Evolutionary conservation across 768 basidiomycete genomes (phyloP).

Genomic region (Auricularia sp.): DNA sequence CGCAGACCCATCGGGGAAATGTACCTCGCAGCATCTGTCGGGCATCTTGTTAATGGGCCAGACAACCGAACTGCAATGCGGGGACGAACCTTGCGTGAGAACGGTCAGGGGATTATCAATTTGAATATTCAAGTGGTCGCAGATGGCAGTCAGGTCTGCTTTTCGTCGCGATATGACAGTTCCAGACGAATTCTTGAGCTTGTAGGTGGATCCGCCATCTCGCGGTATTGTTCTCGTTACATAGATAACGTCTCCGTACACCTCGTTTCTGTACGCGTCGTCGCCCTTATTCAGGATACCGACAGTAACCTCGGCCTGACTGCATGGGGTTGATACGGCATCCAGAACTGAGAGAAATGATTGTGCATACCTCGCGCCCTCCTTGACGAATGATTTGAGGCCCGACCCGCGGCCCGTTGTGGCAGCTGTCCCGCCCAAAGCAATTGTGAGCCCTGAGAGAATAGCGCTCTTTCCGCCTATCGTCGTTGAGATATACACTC

Average conservation of each 20-base stretch:
- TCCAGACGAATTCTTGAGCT: slow-evolving; percentile 62
- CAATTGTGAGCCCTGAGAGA: slow-evolving; percentile 84
- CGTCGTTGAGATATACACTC: not conserved
- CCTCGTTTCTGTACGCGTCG: slow-evolving; percentile 74
- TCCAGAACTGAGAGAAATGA: not conserved
- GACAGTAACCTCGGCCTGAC: slow-evolving; percentile 68
- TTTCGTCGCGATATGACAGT: slow-evolving; percentile 63
- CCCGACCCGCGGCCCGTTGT: slow-evolving; percentile 83
- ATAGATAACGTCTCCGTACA: slow-evolving; percentile 79
- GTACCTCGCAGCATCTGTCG: not conserved
- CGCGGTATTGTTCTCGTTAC: slow-evolving; percentile 74
- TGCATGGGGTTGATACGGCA: slow-evolving; percentile 16
- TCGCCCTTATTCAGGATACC: slow-evolving; percentile 81
- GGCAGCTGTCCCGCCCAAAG: slow-evolving; percentile 86
- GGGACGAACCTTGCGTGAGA: slow-evolving; percentile 58
- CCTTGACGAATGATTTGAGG: slow-evolving; percentile 75
- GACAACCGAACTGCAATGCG: not conserved
- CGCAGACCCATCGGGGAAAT: too few species aligned
- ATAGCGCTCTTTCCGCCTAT: slow-evolving; percentile 93
- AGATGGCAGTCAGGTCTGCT: slow-evolving; percentile 82
- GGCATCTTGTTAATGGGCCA: not conserved
- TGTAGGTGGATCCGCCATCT: slow-evolving; percentile 71
- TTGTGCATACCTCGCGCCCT: slow-evolving; percentile 59
- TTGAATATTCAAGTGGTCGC: slow-evolving; percentile 93
- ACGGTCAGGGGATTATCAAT: slow-evolving; percentile 96